Percentiles rank a stretch among this genome's conserved stretches.
phyloP scores from a whole-genome alignment of 2,329 filamentous ascomycete genomes.

The Alternaria sp. region DNA sequence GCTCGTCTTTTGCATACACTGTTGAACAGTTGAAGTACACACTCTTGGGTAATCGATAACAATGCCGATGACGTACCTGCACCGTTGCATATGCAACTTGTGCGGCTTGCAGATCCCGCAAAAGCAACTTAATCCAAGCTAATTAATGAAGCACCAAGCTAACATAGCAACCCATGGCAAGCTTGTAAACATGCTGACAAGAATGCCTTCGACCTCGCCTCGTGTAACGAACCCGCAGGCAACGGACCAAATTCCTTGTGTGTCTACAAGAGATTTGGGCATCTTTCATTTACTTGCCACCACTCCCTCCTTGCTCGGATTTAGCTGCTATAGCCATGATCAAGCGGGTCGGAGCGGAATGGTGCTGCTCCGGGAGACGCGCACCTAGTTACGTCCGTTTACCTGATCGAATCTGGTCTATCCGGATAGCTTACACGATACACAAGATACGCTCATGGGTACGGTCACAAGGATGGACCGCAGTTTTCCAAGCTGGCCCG shows the following conservation, averaged over 20 bases:
- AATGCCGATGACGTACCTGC: constrained; percentile 9
- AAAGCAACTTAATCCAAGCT: not conserved
- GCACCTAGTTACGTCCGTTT: not conserved
- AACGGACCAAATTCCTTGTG: not conserved
- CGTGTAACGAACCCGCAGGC: not conserved
- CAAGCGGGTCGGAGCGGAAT: not conserved
- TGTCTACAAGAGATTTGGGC: not conserved
- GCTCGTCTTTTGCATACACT: not conserved
- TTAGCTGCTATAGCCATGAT: not conserved
- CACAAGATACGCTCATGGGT: not conserved
- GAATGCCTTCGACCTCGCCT: not conserved
- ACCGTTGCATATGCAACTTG: not conserved
- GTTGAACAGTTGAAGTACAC: not conserved
- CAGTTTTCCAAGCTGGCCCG: not conserved
- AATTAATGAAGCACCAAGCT: not conserved
- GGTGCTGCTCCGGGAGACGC: not conserved
- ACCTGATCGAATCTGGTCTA: not conserved
- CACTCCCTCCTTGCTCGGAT: not conserved
- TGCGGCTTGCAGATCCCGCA: constrained; percentile 4
- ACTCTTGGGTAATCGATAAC: not conserved
- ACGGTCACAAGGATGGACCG: not conserved
- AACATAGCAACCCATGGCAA: not conserved
- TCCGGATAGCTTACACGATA: not conserved
- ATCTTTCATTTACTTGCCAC: not conserved
- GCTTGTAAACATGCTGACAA: not conserved